phyloP scores from a whole-genome alignment of 805 yeast genomes.

The Tetrapisispora pingtungensis region DNA sequence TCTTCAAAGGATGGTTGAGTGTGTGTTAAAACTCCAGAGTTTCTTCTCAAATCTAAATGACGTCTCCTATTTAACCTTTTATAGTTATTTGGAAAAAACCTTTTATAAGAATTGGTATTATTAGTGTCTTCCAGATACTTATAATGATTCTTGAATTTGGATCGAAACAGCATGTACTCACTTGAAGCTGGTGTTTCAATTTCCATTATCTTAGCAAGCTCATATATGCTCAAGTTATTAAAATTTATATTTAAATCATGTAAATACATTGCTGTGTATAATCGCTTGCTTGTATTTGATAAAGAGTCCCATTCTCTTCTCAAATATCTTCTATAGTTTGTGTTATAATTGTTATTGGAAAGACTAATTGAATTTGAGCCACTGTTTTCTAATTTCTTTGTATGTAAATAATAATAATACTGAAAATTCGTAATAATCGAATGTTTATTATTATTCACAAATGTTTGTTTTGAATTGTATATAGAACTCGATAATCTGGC shows the following conservation, averaged over 20 bases:
- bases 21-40: not conserved
- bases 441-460: slow-evolving; percentile 8
- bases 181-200: slow-evolving; percentile 17
- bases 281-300: slow-evolving; percentile 13
- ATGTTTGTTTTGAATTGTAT: slow-evolving; percentile 2
- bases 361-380: not conserved
- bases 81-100: not conserved
- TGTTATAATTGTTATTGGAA: slow-evolving; percentile 3
- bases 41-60: not conserved
- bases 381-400: slow-evolving; percentile 4
- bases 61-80: not conserved
- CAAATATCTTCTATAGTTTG: slow-evolving; percentile 10
- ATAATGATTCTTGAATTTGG: slow-evolving; percentile 14
- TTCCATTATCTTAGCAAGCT: slow-evolving; percentile 17
- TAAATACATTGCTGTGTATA: slow-evolving; percentile 18
- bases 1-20: not conserved
- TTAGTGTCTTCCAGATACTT: slow-evolving; percentile 8
- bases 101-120: not conserved
- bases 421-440: slow-evolving; percentile 17
- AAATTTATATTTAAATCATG: slow-evolving; percentile 11
- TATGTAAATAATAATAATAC: slow-evolving; percentile 13
- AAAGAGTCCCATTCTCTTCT: slow-evolving; percentile 19
- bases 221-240: slow-evolving; percentile 9
- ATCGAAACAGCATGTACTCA: slow-evolving; percentile 20
- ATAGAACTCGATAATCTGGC: not conserved